Base-by-base conservation (phyloP, 2,329 filamentous ascomycete species). In the Sporothrix curviconia region DNA sequence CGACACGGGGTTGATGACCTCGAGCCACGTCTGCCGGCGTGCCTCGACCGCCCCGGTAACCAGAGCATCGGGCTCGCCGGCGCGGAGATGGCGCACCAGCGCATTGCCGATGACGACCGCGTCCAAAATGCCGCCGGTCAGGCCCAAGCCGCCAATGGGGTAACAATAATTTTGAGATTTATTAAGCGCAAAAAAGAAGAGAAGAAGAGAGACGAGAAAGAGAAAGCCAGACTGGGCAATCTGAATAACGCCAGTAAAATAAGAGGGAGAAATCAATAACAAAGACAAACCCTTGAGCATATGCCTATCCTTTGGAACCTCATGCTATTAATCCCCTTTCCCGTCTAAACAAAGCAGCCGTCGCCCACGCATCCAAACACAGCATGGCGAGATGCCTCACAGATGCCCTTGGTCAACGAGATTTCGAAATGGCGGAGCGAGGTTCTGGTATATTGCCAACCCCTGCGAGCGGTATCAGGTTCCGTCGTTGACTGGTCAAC, bases 401-500 rank as follows among this genome's bases (percentile, higher is more conserved):
- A 22, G 34, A 14, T 51, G 49, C 15, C 49, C 49, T n/a, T 15
- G 39, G 22, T 51, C 34, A 5, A 22, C 34, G 15, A 30, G 32
- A 28, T 22, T 34, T 51, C 22, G 22, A 9, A 51, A 17, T 32
- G 49, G 32, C 8, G 34, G 49, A 14, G 49, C 49, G 22, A 39
- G 49, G 34, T 39, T 51, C 49, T 51, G 49, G 34, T 51, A 51
- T 51, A 39, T 39, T 22, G 25, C 32, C 34, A 24, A 51, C 40
- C 12, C 22, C 15, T 19, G 36, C 12, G 11, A 7, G 36, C 36
- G 36, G 7, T 15, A 4, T 7, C 36, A 37, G n/a, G n/a, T n/a
- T n/a, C n/a, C n/a, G n/a, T n/a, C 19, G 32, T 36, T 24, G 30
- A 54, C 42, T 34, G 19, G 4, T 7, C 1, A 12, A 17, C 28